A percentile compares a stretch with the other conserved stretches of the same genome.
Conservation (phyloP, 208 protist species). For the Trypanosoma brucei region DNA sequence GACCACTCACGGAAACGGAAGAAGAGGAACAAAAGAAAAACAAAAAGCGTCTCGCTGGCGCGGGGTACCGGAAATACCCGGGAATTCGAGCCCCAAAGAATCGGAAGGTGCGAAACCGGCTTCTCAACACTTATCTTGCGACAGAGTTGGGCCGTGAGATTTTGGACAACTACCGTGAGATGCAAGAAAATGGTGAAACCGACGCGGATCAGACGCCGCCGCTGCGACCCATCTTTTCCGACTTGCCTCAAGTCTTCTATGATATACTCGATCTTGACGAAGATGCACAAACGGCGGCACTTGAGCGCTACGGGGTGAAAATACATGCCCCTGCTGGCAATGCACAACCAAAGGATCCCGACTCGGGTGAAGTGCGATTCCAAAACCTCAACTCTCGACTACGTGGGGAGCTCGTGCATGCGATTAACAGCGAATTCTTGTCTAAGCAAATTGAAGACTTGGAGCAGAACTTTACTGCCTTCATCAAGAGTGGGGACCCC, state of each 20-base stretch:
- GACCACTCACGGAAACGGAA: constrained; percentile 62
- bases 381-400: constrained; percentile 65
- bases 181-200: constrained; percentile 26
- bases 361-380: constrained; percentile 67
- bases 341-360: constrained; percentile 32
- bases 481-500: constrained; percentile 38
- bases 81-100: constrained; percentile 74
- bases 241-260: constrained; percentile 52
- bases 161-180: constrained; percentile 40
- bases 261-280: constrained; percentile 63
- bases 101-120: constrained; percentile 69
- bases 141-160: constrained; percentile 45
- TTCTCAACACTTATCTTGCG: constrained; percentile 82
- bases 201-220: constrained; percentile 21
- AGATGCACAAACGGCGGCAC: constrained; percentile 43
- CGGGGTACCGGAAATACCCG: constrained; percentile 81
- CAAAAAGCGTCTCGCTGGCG: constrained; percentile 29
- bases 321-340: constrained; percentile 7
- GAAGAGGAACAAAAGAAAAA: constrained; percentile 27
- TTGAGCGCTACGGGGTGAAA: constrained; percentile 33
- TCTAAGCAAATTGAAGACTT: constrained; percentile 75
- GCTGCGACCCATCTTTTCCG: constrained; percentile 41
- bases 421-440: constrained; percentile 77
- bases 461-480: constrained; percentile 56
- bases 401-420: constrained; percentile 73